A percentile compares a stretch with the other conserved stretches of the same genome.
phyloP scores from a whole-genome alignment of 495 filamentous ascomycete species.

The Xylaria castorea region DNA sequence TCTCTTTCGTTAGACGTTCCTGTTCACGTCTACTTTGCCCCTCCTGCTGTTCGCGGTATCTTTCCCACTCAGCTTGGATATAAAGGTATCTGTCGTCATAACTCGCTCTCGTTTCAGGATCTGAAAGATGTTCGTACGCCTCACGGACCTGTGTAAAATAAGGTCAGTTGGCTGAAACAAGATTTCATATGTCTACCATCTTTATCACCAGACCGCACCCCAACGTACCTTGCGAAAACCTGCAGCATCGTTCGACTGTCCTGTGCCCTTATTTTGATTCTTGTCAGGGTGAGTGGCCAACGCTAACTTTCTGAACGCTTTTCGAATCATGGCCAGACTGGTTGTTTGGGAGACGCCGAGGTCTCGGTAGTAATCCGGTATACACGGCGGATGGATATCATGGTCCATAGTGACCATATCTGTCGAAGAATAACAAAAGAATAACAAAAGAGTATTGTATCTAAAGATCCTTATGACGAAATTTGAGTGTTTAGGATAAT shows the following conservation, averaged over 20 bases:
- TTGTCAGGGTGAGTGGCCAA: conserved; percentile 6
- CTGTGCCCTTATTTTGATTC: not conserved
- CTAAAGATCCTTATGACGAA: not conserved
- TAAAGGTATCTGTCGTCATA: not conserved
- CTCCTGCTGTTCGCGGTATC: not conserved
- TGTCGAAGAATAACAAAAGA: not conserved
- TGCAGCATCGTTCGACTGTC: not conserved
- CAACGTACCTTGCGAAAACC: conserved; percentile 2
- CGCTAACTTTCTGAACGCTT: not conserved
- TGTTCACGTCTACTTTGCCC: not conserved
- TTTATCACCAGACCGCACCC: too few species aligned
- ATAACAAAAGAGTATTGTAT: not conserved
- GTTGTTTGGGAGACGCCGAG: not conserved
- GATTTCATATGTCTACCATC: not conserved
- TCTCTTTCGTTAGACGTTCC: not conserved
- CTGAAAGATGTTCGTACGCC: not conserved
- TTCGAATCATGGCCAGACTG: not conserved
- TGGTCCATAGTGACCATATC: not conserved
- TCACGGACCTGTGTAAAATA: not conserved
- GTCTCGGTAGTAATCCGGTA: not conserved
- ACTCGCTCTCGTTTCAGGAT: not conserved
- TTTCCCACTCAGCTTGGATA: not conserved
- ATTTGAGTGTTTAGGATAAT: not conserved
- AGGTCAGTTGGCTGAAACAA: not conserved
- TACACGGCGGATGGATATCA: not conserved